phyloP scores from a whole-genome alignment of 805 yeast species.

The Lachancea lanzarotensis region DNA sequence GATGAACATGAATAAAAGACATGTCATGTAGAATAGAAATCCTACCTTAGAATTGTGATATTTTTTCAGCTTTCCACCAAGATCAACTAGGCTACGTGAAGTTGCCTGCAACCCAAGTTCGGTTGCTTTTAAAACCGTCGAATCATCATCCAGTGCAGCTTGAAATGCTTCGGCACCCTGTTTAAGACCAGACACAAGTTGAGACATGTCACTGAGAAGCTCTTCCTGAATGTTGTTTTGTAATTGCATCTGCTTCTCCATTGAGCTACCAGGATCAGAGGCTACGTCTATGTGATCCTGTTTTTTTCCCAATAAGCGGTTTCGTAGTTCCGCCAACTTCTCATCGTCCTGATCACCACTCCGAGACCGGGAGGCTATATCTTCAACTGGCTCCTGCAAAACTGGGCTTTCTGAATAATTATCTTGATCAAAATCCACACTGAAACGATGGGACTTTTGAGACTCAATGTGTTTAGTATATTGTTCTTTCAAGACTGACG shows the following conservation, averaged over 20 bases:
- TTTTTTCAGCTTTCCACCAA: constrained; percentile 28
- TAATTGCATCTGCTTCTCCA: constrained; percentile 33
- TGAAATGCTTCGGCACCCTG: constrained; percentile 38
- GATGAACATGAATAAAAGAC: constrained; percentile 22
- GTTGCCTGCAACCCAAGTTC: constrained; percentile 38
- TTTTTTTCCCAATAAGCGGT: constrained; percentile 27
- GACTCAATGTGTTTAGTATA: constrained; percentile 16
- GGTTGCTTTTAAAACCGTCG: constrained; percentile 36
- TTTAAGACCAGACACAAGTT: constrained; percentile 33
- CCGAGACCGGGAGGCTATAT: neutral
- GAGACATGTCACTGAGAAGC: constrained; percentile 35
- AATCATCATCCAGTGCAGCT: constrained; percentile 35
- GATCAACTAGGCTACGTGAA: constrained; percentile 30
- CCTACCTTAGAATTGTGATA: constrained; percentile 30
- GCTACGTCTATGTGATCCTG: constrained; percentile 4
- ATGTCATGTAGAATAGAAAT: constrained; percentile 25
- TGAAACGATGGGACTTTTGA: constrained; percentile 20
- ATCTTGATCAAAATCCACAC: constrained; percentile 28
- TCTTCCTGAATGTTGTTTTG: constrained; percentile 36
- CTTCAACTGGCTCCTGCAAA: neutral
- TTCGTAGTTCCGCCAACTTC: constrained; percentile 29
- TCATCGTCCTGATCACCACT: constrained; percentile 14
- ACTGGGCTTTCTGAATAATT: constrained; percentile 1
- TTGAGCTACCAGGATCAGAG: constrained; percentile 7
- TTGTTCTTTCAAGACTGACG: constrained; percentile 9